Evolutionary conservation across 495 filamentous ascomycete genomes (phyloP).

Genomic region (Rostrohypoxylon terebratum): DNA sequence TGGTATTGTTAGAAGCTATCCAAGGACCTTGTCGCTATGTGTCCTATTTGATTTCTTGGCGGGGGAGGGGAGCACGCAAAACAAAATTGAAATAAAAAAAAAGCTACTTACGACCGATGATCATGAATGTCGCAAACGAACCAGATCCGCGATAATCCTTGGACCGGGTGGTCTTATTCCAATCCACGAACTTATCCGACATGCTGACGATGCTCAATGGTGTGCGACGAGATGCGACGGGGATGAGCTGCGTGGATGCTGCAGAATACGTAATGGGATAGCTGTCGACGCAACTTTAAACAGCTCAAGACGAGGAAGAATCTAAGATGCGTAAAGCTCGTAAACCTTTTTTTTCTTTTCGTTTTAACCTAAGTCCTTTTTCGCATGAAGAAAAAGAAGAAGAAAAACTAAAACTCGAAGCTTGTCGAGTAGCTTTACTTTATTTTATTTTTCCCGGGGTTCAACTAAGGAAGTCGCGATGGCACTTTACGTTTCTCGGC

Average conservation of each 20-base stretch:
- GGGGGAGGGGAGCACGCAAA: conserved; percentile 2
- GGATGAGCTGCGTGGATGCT: conserved; percentile 1
- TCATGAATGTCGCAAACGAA: conserved; percentile 92
- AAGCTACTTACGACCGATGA: conserved; percentile 84
- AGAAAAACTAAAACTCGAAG: no score
- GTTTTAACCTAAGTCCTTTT: neutral
- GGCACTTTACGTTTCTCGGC: conserved; percentile 17
- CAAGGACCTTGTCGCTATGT: neutral
- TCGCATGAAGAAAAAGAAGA: neutral
- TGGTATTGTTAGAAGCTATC: conserved; percentile 1
- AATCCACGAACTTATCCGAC: conserved; percentile 60
- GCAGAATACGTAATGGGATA: conserved; percentile 17
- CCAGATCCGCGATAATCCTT: conserved; percentile 61
- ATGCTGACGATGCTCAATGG: conserved; percentile 30
- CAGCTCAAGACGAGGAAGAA: neutral
- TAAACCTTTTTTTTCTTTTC: neutral
- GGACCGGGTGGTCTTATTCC: conserved; percentile 61
- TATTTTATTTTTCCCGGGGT: neutral
- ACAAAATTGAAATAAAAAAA: neutral
- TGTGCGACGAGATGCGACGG: conserved; percentile 19
- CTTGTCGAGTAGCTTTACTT: neutral
- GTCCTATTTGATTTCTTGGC: conserved; percentile 1
- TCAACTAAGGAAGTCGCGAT: conserved; percentile 12
- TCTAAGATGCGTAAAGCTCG: neutral
- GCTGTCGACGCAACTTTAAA: neutral